A percentile compares a stretch with the other conserved stretches of the same genome.
These are phyloP conservation scores for Nakazawaea ernobii DNA, from an alignment of 805 yeast genomes.

Conservation along the genomic window DNA sequence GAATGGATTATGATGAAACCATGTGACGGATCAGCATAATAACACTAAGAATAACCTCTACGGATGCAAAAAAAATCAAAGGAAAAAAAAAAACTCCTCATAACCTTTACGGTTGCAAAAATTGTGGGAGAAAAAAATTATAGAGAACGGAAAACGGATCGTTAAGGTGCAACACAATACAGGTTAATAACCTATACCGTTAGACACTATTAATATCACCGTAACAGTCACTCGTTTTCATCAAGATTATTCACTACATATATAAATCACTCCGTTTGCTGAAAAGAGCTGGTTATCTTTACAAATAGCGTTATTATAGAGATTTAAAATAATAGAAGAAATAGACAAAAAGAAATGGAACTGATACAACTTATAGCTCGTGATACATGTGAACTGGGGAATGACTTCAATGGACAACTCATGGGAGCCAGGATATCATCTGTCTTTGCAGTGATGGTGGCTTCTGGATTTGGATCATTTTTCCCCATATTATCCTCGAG, in stretches of 20 bases:
- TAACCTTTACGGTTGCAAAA: neutral
- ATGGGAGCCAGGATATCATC: slow-evolving; percentile 46
- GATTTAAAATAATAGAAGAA: neutral
- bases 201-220: neutral
- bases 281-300: too few species aligned
- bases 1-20: slow-evolving; percentile 74
- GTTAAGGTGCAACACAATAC: neutral
- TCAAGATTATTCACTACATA: too few species aligned
- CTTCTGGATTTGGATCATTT: slow-evolving; percentile 46
- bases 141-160: neutral
- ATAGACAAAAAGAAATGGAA: neutral
- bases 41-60: neutral
- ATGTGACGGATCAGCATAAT: slow-evolving; percentile 44
- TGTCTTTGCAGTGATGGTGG: slow-evolving; percentile 45
- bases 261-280: too few species aligned
- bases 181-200: neutral
- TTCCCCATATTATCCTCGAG: slow-evolving; percentile 50
- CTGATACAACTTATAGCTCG: slow-evolving; percentile 17
- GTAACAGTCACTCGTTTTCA: too few species aligned
- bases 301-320: neutral
- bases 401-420: slow-evolving; percentile 30
- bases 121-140: too few species aligned
- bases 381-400: slow-evolving; percentile 27
- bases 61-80: neutral
- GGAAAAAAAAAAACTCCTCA: neutral